Conservation (phyloP, 225 moss, liverwort and hornwort genomes). For the Neckera pumila region DNA sequence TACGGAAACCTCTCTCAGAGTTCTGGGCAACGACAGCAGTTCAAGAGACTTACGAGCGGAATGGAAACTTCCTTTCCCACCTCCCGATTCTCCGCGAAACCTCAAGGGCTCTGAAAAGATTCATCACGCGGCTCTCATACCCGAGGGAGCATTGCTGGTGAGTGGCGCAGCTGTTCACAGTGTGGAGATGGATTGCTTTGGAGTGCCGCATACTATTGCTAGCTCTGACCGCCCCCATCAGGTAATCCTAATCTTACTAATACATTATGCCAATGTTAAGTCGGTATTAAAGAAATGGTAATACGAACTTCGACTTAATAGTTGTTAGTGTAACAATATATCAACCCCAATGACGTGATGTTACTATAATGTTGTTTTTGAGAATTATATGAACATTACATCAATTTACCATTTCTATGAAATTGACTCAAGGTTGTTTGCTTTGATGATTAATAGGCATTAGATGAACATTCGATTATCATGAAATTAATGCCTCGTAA, state of each 20-base stretch:
- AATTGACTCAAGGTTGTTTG: neutral
- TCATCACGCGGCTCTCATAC: conserved; percentile 58
- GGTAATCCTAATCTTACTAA: conserved; percentile 9
- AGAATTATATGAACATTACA: neutral
- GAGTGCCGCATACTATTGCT: conserved; percentile 36
- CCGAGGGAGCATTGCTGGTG: conserved; percentile 60
- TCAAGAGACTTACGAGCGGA: conserved; percentile 47
- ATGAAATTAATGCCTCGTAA: neutral
- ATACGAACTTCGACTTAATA: neutral
- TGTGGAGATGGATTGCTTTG: conserved; percentile 45
- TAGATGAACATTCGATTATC: neutral
- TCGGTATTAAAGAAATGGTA: neutral
- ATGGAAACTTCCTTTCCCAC: conserved; percentile 48
- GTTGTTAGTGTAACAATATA: neutral
- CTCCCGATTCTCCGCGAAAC: conserved; percentile 4
- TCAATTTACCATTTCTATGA: neutral
- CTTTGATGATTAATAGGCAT: neutral
- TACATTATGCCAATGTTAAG: neutral
- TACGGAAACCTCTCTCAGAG: conserved; percentile 62
- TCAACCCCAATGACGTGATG: neutral
- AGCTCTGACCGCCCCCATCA: conserved; percentile 42
- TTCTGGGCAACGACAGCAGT: conserved; percentile 27
- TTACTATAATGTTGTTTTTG: neutral
- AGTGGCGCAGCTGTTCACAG: conserved; percentile 42
- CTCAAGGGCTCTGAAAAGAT: neutral